A percentile compares a stretch with the other conserved stretches of the same genome.
Conservation (phyloP, 768 basidiomycete species). For the Lactifluus echinatus region DNA sequence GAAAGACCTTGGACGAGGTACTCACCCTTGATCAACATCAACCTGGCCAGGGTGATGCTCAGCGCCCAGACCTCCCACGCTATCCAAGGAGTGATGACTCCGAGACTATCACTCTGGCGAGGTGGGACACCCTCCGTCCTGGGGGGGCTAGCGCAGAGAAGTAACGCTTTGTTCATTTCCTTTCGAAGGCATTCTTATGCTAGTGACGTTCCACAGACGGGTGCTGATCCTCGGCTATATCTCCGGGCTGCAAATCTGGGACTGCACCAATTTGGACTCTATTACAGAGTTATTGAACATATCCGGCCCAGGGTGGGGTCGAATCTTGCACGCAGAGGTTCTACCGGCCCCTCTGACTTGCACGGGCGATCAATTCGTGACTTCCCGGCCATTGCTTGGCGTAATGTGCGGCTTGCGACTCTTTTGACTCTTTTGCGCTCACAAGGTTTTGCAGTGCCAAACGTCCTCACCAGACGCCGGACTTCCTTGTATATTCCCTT, state of each 20-base stretch:
- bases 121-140: conserved; percentile 33
- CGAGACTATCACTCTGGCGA: conserved; percentile 37
- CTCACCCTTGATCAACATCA: conserved; percentile 17
- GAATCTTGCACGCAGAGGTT: conserved; percentile 33
- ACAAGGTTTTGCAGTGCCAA: conserved; percentile 17
- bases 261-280: conserved; percentile 43
- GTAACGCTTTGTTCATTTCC: conserved; percentile 10
- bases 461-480: conserved; percentile 18
- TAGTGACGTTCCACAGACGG: conserved; percentile 26
- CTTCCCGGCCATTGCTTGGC: conserved; percentile 31
- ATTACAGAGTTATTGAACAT: conserved; percentile 50
- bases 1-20: conserved; percentile 24
- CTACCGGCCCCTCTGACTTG: conserved; percentile 29
- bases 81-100: conserved; percentile 26
- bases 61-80: conserved; percentile 16
- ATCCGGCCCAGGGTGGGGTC: conserved; percentile 29
- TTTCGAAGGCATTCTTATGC: conserved; percentile 1
- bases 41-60: conserved; percentile 3
- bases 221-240: conserved; percentile 47
- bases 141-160: conserved; percentile 12
- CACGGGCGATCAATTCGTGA: conserved; percentile 25
- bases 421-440: neutral
- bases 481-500: conserved; percentile 40
- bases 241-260: conserved; percentile 52
- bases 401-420: conserved; percentile 26